A percentile compares a stretch with the other conserved stretches of the same genome.
Evolutionary conservation across 2,329 filamentous ascomycete genomes (phyloP).

Genomic region (Cladosporium oxysporum): DNA sequence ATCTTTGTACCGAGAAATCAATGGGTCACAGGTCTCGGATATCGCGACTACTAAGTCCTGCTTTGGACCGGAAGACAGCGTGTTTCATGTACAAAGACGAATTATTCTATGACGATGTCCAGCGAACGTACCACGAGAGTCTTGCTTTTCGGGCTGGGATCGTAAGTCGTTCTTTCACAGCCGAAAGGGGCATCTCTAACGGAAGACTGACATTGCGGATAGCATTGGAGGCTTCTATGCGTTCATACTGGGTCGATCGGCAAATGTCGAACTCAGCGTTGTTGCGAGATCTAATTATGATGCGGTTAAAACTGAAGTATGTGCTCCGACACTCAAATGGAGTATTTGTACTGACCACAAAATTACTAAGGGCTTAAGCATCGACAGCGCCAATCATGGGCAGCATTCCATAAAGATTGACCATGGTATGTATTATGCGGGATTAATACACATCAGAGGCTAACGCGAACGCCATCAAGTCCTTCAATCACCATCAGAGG

Average conservation of each 20-base stretch:
- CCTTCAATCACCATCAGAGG: slow-evolving; percentile 40
- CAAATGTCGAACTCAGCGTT: slow-evolving; percentile 45
- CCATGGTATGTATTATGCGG: slow-evolving; percentile 19
- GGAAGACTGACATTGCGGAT: background rate
- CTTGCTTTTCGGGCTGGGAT: slow-evolving; percentile 56
- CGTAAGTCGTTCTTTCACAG: slow-evolving; percentile 39
- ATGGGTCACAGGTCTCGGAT: background rate
- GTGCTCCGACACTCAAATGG: background rate
- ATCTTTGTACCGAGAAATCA: background rate
- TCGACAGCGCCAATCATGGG: slow-evolving; percentile 46
- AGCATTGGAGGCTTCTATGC: slow-evolving; percentile 62
- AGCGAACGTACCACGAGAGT: slow-evolving; percentile 30
- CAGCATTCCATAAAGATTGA: slow-evolving; percentile 37
- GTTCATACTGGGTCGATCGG: slow-evolving; percentile 51
- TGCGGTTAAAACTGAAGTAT: slow-evolving; percentile 43
- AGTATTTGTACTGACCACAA: background rate
- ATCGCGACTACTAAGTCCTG: background rate
- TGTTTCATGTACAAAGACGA: background rate
- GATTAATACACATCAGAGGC: background rate
- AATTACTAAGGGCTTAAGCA: slow-evolving; percentile 40
- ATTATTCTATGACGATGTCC: background rate
- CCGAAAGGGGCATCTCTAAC: background rate
- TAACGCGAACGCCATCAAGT: slow-evolving; percentile 40
- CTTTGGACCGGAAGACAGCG: background rate
- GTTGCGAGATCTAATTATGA: slow-evolving; percentile 51